These are phyloP conservation scores for Articulospora tetracladia DNA, from an alignment of 495 filamentous ascomycete genomes.

Conservation along the genomic window DNA sequence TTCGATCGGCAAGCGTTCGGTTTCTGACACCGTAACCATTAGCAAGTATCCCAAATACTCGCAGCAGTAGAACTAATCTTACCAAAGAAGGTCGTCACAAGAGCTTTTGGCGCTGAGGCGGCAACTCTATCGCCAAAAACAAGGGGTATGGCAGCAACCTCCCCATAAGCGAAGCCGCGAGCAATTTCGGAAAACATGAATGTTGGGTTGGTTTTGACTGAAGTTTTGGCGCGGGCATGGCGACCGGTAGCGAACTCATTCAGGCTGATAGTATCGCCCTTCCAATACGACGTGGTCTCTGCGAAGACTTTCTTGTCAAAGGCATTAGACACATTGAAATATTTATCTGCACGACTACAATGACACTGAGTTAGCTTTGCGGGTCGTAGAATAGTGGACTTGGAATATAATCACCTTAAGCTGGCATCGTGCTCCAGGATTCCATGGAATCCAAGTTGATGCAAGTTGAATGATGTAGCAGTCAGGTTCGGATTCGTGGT, in stretches of 20 bases:
- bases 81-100: background rate
- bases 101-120: background rate
- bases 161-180: background rate
- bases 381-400: background rate
- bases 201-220: background rate
- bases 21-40: background rate
- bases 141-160: background rate
- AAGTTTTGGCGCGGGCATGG: background rate
- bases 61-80: background rate
- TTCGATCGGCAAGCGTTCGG: background rate
- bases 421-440: background rate
- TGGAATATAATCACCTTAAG: constrained; percentile 2
- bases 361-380: background rate
- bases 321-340: background rate
- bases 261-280: background rate
- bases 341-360: constrained; percentile 4
- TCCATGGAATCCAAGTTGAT: background rate
- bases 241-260: background rate
- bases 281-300: background rate
- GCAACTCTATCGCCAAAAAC: constrained; percentile 1
- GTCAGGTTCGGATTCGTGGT: background rate
- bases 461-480: background rate
- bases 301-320: background rate
- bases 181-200: background rate
- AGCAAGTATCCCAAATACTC: background rate